These are phyloP conservation scores for Pleurotus ostreatus DNA, from an alignment of 768 basidiomycete species.

Conservation along the genomic window DNA sequence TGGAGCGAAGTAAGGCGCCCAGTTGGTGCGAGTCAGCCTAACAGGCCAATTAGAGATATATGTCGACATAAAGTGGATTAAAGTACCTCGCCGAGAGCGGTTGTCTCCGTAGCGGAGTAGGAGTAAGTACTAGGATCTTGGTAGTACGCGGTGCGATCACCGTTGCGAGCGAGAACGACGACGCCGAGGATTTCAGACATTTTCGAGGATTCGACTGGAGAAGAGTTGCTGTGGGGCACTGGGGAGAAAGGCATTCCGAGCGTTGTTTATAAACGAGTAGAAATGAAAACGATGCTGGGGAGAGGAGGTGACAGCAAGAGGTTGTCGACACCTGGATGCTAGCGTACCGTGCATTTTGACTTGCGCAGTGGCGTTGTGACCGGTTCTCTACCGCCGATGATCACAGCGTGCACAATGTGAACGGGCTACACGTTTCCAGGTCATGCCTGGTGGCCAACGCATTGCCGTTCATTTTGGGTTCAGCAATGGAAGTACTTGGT, in stretches of 20 bases:
- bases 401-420: conserved; percentile 1
- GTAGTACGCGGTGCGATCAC: conserved; percentile 65
- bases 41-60: conserved; percentile 10
- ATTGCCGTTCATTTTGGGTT: conserved; percentile 3
- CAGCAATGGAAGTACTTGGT: conserved; percentile 5
- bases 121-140: conserved; percentile 71
- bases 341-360: neutral
- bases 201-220: conserved; percentile 14
- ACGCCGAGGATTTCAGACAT: conserved; percentile 70
- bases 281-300: conserved; percentile 8
- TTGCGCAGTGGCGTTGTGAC: conserved; percentile 5
- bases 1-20: conserved; percentile 56
- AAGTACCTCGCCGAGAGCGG: conserved; percentile 68
- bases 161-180: conserved; percentile 75
- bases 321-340: conserved; percentile 3
- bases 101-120: conserved; percentile 60
- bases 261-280: neutral
- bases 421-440: conserved; percentile 2
- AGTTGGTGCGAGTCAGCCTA: conserved; percentile 69
- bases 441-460: neutral
- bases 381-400: conserved; percentile 1
- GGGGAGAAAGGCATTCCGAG: neutral
- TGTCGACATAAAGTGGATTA: neutral
- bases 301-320: neutral
- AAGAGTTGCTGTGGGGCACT: conserved; percentile 16